These are phyloP conservation scores for Rhizophagus clarus DNA, from an alignment of 192 early-diverging fungal genomes.

Conservation along the genomic window DNA sequence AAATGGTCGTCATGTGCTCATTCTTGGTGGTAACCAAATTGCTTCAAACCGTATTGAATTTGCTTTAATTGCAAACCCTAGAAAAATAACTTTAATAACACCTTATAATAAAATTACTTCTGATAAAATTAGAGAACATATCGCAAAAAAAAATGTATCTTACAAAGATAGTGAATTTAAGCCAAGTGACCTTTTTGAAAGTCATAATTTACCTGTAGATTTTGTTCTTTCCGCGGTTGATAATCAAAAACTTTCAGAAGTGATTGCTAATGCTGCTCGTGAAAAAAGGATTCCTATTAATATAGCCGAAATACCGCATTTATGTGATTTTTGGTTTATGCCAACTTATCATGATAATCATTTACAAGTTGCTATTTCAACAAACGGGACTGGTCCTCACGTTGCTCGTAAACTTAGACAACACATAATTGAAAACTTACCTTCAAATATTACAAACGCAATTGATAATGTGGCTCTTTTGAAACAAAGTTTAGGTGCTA, in stretches of 20 bases:
- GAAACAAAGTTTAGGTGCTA: slow-evolving; percentile 42
- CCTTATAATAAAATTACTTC: slow-evolving; percentile 39
- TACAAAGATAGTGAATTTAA: slow-evolving; percentile 50
- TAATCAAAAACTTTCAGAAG: slow-evolving; percentile 29
- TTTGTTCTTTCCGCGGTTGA: slow-evolving; percentile 49
- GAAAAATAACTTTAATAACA: slow-evolving; percentile 61
- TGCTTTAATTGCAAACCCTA: slow-evolving; percentile 67
- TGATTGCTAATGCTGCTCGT: slow-evolving; percentile 46
- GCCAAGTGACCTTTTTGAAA: slow-evolving; percentile 37
- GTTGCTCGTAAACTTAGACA: slow-evolving; percentile 62
- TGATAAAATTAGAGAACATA: slow-evolving; percentile 51
- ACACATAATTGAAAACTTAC: slow-evolving; percentile 62
- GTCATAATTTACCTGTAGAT: slow-evolving; percentile 41
- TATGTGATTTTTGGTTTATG: slow-evolving; percentile 85
- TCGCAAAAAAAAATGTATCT: slow-evolving; percentile 43
- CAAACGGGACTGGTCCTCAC: slow-evolving; percentile 72
- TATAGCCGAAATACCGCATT: slow-evolving; percentile 68
- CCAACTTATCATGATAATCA: slow-evolving; percentile 68
- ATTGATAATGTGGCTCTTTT: slow-evolving; percentile 60
- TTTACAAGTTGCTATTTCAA: slow-evolving; percentile 79
- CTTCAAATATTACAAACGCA: slow-evolving; percentile 59
- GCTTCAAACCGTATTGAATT: slow-evolving; percentile 70
- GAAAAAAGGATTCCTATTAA: slow-evolving; percentile 68
- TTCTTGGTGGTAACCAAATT: slow-evolving; percentile 68
- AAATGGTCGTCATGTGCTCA: slow-evolving; percentile 55